Conservation (phyloP, 2,329 filamentous ascomycete species). For the Cladophialophora bantiana region DNA sequence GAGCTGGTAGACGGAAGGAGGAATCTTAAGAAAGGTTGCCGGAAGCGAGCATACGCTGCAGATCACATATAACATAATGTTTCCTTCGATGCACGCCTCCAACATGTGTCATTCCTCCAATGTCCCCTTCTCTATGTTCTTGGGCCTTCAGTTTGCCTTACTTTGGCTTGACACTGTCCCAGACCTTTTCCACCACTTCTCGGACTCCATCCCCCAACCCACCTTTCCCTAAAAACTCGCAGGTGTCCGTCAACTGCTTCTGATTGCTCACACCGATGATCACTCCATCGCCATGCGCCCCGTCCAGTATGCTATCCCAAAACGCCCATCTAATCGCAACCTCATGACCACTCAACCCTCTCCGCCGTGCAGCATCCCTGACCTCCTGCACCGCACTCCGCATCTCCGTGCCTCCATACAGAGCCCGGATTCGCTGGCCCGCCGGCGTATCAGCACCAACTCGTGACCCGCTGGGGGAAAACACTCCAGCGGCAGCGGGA, state of each 20-base stretch:
- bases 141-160: neutral
- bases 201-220: slow-evolving; percentile 78
- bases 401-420: slow-evolving; percentile 53
- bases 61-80: neutral
- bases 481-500: slow-evolving; percentile 56
- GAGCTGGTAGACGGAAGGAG: slow-evolving; percentile 15
- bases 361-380: slow-evolving; percentile 47
- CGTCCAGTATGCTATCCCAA: slow-evolving; percentile 51
- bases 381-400: slow-evolving; percentile 54
- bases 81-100: neutral
- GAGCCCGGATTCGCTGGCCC: slow-evolving; percentile 47
- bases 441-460: slow-evolving; percentile 52
- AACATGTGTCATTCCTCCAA: slow-evolving; percentile 43
- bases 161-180: neutral
- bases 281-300: slow-evolving; percentile 56
- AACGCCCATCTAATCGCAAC: slow-evolving; percentile 56
- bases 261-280: slow-evolving; percentile 65
- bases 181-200: slow-evolving; percentile 65
- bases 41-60: neutral
- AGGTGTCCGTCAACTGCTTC: slow-evolving; percentile 61
- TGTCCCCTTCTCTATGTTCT: no score
- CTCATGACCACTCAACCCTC: slow-evolving; percentile 53
- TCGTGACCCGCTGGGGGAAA: slow-evolving; percentile 50
- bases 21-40: neutral
- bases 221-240: slow-evolving; percentile 66